Evolutionary conservation across 768 basidiomycete species (phyloP).

Genomic region (Udeniomyces megalosporus): DNA sequence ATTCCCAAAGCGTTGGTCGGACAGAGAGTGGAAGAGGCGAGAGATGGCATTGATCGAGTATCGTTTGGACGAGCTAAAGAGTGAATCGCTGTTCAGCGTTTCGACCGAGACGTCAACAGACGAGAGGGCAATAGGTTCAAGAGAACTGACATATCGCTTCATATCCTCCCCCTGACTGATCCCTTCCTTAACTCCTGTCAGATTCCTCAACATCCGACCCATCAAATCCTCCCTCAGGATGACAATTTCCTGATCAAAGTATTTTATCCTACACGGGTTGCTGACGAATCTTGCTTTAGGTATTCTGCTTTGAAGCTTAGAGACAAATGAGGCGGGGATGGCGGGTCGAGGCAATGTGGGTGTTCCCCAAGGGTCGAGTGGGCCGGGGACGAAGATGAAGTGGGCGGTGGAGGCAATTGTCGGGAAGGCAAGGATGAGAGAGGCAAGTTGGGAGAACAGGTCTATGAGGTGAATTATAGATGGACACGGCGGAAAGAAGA

Average conservation of each 20-base stretch:
- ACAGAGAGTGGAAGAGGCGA: conserved; percentile 67
- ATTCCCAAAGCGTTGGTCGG: conserved; percentile 74
- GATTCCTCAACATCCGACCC: conserved; percentile 81
- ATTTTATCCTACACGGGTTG: conserved; percentile 87
- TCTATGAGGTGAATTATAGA: conserved; percentile 17
- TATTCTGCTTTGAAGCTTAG: conserved; percentile 51
- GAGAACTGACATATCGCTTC: conserved; percentile 60
- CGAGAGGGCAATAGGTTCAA: too few relatives aligned
- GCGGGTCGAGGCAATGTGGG: conserved; percentile 70
- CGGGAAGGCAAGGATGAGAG: conserved; percentile 68
- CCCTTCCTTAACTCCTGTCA: conserved; percentile 71
- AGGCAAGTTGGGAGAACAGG: conserved; percentile 63
- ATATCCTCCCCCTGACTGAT: conserved; percentile 52
- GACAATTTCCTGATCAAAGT: conserved; percentile 90
- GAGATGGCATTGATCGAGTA: conserved; percentile 91
- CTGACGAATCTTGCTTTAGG: conserved; percentile 68
- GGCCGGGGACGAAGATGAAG: conserved; percentile 89
- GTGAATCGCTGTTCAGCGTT: too few relatives aligned
- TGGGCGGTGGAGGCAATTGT: conserved; percentile 60
- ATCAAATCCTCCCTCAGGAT: conserved; percentile 84
- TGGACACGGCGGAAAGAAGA: too few relatives aligned
- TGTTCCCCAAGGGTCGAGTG: conserved; percentile 64
- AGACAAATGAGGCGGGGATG: conserved; percentile 56
- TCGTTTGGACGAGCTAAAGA: conserved; percentile 54
- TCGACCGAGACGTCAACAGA: background rate